Evolutionary conservation across 441 rosid species (phyloP).

Genomic region (Jatropha multifida): DNA sequence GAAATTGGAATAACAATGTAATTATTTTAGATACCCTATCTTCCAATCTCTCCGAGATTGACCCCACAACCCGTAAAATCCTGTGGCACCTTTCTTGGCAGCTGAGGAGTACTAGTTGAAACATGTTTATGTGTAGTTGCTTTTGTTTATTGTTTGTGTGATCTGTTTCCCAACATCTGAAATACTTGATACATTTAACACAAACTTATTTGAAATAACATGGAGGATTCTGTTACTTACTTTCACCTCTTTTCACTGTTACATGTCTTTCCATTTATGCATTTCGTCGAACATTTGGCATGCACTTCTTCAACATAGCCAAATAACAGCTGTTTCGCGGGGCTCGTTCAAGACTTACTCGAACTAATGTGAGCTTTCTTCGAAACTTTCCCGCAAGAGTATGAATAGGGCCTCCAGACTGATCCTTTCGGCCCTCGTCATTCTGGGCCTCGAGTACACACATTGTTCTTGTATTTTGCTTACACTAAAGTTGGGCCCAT

Average conservation of each 20-base stretch:
- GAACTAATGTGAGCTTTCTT: not conserved
- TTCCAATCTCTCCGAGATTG: conserved; percentile 3
- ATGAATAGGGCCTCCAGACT: too few relatives aligned
- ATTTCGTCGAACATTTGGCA: not conserved
- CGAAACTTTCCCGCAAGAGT: too few relatives aligned
- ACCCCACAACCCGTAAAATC: conserved; percentile 15
- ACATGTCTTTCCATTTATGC: too few relatives aligned
- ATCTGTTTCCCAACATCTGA: not conserved
- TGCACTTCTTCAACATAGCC: too few relatives aligned
- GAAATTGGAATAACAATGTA: conserved; percentile 29
- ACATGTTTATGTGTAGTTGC: not conserved
- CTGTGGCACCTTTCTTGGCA: conserved; percentile 12
- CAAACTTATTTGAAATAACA: conserved; percentile 2
- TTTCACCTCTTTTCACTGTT: too few relatives aligned
- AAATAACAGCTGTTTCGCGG: too few relatives aligned
- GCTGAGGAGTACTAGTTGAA: conserved; percentile 9
- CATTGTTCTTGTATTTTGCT: too few relatives aligned
- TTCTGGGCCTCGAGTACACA: too few relatives aligned
- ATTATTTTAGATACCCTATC: conserved; percentile 33
- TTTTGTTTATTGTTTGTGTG: not conserved
- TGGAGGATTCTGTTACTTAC: not conserved
- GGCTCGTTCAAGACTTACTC: too few relatives aligned
- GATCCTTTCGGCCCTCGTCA: too few relatives aligned
- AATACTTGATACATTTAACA: not conserved
- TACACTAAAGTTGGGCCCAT: too few relatives aligned